Evolutionary conservation across 768 basidiomycete genomes (phyloP), one percentile per base, ranked within the genome.

Genomic region (Filobasidium floriforme): DNA sequence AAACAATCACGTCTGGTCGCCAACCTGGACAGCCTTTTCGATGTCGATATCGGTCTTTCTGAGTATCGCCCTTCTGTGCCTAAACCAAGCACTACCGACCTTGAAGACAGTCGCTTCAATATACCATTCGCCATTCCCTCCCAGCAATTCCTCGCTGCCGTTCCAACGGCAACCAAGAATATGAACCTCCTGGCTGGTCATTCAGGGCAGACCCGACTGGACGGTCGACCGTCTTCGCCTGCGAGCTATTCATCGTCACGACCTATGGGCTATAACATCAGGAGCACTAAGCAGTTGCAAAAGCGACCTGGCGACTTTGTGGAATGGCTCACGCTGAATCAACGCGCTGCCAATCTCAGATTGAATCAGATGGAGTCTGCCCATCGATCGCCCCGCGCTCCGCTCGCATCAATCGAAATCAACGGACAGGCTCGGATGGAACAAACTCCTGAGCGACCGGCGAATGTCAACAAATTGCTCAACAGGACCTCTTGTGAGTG

Each of bases 91-190:
- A 83, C 92, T 0, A 92, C 92, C 37, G 96, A 99, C 76, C 80
- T 97, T 28, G 81, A 97, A 69, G 92, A 99, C 77, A 92, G 90
- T 28, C 84, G 92, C 69, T 85, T 88, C 76, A 97, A 97, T 92
- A 84, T 98, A 26, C 91, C 90, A 1, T 81, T 94, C 59, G 82
- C 85, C 24, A 86, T 96, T 59, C 93, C 93, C 7, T 85, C 87
- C 22, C 87, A 91, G 76, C 87, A 88, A 40, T 85, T 85, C 44
- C 82, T 89, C 76, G 81, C 93, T 9, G 86, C 88, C 22, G 70
- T 78, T 69, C 55, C 55, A 15, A 28, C 44, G 10, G 26, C 29
- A 6, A 55, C 12, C 3, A 49, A 41, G 11, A 59, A 52, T 49
- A 15, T 41, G 7, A 41, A 44, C 24, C 19, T 15, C 41, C 14